A percentile compares a stretch with the other conserved stretches of the same genome.
Conservation (phyloP, 2,329 filamentous ascomycete genomes). For the Chaetomium globosum region DNA sequence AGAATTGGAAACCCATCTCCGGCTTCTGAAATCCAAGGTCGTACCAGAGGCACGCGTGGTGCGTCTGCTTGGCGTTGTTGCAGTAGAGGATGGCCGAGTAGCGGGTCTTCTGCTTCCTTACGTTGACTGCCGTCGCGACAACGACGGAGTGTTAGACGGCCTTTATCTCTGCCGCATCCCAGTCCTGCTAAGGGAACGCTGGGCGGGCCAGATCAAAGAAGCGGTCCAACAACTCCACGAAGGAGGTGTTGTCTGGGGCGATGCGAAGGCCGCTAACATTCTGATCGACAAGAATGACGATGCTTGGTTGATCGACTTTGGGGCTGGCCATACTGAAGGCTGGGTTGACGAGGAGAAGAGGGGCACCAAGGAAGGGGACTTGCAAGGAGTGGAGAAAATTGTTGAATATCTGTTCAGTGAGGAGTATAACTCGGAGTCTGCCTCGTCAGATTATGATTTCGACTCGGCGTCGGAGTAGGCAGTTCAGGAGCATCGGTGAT, state of each 20-base stretch:
- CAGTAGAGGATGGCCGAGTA: conserved; percentile 17
- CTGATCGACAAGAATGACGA: conserved; percentile 44
- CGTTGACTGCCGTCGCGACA: conserved; percentile 25
- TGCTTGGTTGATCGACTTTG: conserved; percentile 48
- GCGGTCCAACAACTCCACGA: conserved; percentile 38
- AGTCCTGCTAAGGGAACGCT: conserved; percentile 27
- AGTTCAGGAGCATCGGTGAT: not conserved
- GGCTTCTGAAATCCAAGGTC: conserved; percentile 20
- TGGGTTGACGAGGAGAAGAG: conserved; percentile 46
- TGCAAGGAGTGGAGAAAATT: conserved; percentile 39
- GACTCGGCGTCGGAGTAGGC: conserved; percentile 9
- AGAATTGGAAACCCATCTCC: conserved; percentile 21
- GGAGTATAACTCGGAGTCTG: conserved; percentile 11
- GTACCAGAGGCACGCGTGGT: conserved; percentile 23
- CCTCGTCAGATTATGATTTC: conserved; percentile 2
- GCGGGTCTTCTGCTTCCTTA: conserved; percentile 25
- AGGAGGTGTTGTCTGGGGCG: conserved; percentile 41
- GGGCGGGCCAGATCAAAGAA: conserved; percentile 36
- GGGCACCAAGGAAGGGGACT: conserved; percentile 45
- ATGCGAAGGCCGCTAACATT: conserved; percentile 44
- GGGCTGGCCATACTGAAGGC: conserved; percentile 46
- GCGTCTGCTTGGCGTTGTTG: conserved; percentile 23
- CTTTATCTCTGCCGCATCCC: conserved; percentile 15
- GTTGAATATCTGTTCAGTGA: conserved; percentile 26
- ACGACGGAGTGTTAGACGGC: conserved; percentile 20